Percentiles rank a stretch among this genome's conserved stretches.
phyloP scores from a whole-genome alignment of 306 rosid genomes.

The Prunus fruticosa region DNA sequence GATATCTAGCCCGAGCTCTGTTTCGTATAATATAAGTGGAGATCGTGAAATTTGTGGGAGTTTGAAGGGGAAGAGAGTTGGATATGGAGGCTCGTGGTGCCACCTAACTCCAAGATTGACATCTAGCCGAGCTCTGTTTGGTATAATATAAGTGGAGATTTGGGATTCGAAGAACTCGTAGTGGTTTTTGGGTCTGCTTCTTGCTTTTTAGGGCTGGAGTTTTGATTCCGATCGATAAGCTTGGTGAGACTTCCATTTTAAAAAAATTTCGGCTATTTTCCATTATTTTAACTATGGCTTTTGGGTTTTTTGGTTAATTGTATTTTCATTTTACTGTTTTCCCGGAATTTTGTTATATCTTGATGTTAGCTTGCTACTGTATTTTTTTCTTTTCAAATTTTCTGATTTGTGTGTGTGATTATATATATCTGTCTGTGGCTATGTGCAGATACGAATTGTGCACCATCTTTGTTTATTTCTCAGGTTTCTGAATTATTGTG shows the following conservation, averaged over 20 bases:
- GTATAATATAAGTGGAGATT: neutral
- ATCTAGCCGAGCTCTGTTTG: neutral
- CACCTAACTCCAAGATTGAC: slow-evolving; percentile 32
- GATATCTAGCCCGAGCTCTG: neutral
- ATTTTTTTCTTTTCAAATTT: neutral
- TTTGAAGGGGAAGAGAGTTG: slow-evolving; percentile 9
- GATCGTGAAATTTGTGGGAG: neutral
- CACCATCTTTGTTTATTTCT: neutral
- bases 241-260: slow-evolving; percentile 20
- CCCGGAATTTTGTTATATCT: neutral
- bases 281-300: neutral
- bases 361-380: neutral
- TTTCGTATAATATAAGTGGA: neutral
- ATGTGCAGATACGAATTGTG: neutral
- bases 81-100: slow-evolving; percentile 18
- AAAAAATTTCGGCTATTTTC: neutral
- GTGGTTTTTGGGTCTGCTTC: neutral
- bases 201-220: slow-evolving; percentile 28
- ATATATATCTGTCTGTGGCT: neutral
- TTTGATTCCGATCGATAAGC: slow-evolving; percentile 24
- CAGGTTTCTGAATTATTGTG: slow-evolving; percentile 38
- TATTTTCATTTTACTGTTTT: neutral
- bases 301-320: neutral
- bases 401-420: neutral
- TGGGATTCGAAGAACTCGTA: neutral